Evolutionary conservation across 2,329 filamentous ascomycete species (phyloP).

Genomic region (Talaromyces verruculosus): DNA sequence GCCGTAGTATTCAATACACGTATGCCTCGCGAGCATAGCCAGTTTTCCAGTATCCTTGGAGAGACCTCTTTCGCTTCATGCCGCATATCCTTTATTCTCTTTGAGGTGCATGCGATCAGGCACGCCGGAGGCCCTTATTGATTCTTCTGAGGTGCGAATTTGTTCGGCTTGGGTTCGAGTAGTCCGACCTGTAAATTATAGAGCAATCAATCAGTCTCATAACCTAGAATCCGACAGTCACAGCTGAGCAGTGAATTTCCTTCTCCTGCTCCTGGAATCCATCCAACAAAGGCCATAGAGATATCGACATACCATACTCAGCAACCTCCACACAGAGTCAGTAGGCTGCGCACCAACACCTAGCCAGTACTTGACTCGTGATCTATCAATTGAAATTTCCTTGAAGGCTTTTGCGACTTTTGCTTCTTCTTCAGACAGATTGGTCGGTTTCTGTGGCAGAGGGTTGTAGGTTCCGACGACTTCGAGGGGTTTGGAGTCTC

Average conservation of each 20-base stretch:
- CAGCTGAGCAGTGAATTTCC: not conserved
- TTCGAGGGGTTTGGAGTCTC: constrained; percentile 86
- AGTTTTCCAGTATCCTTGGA: not conserved
- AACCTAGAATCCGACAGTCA: too few relatives aligned
- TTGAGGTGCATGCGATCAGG: not conserved
- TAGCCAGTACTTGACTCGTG: constrained; percentile 89
- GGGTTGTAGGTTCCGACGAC: constrained; percentile 73
- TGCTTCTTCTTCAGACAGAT: constrained; percentile 48
- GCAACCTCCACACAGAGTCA: constrained; percentile 80
- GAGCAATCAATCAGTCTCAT: constrained; percentile 1
- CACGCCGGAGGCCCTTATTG: not conserved
- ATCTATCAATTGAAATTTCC: constrained; percentile 81
- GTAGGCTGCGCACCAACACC: constrained; percentile 95
- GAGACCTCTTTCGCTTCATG: not conserved
- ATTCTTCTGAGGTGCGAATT: constrained; percentile 18
- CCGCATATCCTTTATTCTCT: not conserved
- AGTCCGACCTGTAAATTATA: constrained; percentile 15
- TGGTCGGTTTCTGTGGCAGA: constrained; percentile 54
- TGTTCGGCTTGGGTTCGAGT: constrained; percentile 20
- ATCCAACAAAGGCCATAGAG: not conserved
- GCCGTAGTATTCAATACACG: constrained; percentile 2
- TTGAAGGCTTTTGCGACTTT: constrained; percentile 72
- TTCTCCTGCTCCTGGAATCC: not conserved
- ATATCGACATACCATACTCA: constrained; percentile 67
- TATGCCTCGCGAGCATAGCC: not conserved